Evolutionary conservation across 179 eudicot species (phyloP).

Genomic region (Amaranthus tricolor): DNA sequence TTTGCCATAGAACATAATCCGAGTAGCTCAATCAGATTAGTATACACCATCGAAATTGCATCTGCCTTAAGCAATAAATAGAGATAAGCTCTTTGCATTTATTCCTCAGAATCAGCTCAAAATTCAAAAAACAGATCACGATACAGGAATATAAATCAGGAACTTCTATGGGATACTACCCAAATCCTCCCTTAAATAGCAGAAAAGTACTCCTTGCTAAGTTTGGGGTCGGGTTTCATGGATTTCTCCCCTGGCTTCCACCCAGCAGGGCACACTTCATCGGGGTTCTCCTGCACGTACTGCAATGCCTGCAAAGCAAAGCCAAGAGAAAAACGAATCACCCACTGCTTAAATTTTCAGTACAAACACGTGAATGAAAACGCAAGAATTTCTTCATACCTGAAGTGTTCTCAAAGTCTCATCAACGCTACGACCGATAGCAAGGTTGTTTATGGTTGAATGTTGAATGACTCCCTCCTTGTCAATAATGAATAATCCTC

Average conservation of each 20-base stretch:
- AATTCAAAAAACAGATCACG: constrained; percentile 15
- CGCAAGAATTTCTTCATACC: constrained; percentile 33
- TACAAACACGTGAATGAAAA: too few species aligned
- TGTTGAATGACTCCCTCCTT: constrained; percentile 97
- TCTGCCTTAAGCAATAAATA: neutral
- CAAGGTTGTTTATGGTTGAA: constrained; percentile 90
- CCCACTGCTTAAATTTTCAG: neutral
- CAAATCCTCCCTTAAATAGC: constrained; percentile 47
- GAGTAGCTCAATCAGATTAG: constrained; percentile 4
- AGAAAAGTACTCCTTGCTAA: constrained; percentile 89
- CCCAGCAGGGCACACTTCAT: constrained; percentile 98
- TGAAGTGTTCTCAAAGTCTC: constrained; percentile 91
- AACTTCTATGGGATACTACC: neutral
- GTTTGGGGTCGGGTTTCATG: constrained; percentile 97
- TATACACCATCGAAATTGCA: neutral
- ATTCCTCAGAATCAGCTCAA: constrained; percentile 25
- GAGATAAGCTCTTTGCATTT: constrained; percentile 1
- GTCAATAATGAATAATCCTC: constrained; percentile 92
- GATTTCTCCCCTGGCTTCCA: constrained; percentile 99
- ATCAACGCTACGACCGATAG: constrained; percentile 83
- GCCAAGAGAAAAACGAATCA: too few species aligned
- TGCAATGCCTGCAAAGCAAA: constrained; percentile 72
- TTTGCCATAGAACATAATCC: neutral
- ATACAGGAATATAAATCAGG: constrained; percentile 19
- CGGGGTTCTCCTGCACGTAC: constrained; percentile 93